phyloP scores from a whole-genome alignment of 768 basidiomycete genomes.

The Lactarius evosmus region DNA sequence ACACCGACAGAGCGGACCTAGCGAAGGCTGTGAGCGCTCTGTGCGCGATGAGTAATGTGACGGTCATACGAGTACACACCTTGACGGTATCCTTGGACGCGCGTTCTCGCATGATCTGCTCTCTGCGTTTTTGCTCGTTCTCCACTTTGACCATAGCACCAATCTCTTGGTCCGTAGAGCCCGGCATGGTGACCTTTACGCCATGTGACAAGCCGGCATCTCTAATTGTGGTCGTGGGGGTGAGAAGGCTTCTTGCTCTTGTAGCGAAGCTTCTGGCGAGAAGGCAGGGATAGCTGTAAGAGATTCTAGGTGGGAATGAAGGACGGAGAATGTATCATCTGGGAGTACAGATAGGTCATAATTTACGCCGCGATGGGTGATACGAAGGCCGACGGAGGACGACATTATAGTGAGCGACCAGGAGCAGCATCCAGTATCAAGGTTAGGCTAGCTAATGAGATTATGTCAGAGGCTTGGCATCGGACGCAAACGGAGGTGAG shows the following conservation, averaged over 20 bases:
- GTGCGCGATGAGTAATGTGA: not conserved
- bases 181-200: slow-evolving; percentile 66
- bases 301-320: slow-evolving; percentile 54
- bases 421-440: too few relatives aligned
- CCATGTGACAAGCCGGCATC: slow-evolving; percentile 62
- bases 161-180: slow-evolving; percentile 58
- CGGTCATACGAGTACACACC: slow-evolving; percentile 37
- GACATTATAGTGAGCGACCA: too few relatives aligned
- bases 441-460: not conserved
- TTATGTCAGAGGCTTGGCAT: not conserved
- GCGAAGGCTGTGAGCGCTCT: slow-evolving; percentile 2
- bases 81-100: slow-evolving; percentile 56
- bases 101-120: slow-evolving; percentile 57
- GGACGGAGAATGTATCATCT: slow-evolving; percentile 42
- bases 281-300: slow-evolving; percentile 62
- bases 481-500: slow-evolving; percentile 17
- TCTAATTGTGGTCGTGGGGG: slow-evolving; percentile 34
- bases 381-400: slow-evolving; percentile 5
- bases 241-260: slow-evolving; percentile 55
- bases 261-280: slow-evolving; percentile 68
- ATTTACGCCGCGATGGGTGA: slow-evolving; percentile 11
- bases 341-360: slow-evolving; percentile 13
- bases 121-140: slow-evolving; percentile 52
- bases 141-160: slow-evolving; percentile 53
- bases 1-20: slow-evolving; percentile 58